Percentiles rank a stretch among this genome's conserved stretches.
Conservation (phyloP, 805 yeast species). For the Yarrowia osloensis region DNA sequence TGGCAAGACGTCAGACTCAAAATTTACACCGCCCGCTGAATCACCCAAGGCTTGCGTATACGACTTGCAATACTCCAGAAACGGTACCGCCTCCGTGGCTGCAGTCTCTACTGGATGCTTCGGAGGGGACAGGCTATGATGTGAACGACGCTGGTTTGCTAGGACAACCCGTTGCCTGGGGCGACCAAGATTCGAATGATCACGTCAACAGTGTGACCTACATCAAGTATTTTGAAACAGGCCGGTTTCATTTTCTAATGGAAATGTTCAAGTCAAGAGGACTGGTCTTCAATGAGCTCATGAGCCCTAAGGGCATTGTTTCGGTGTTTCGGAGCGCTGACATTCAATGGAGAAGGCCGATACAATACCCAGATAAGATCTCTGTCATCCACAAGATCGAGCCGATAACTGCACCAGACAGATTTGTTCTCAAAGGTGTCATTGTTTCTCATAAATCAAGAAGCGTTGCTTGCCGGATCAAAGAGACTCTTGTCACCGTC, state of each 20-base stretch:
- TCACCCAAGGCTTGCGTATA: too few relatives aligned
- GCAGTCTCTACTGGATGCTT: not conserved
- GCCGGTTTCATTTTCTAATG: slow-evolving; percentile 5
- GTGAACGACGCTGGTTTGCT: slow-evolving; percentile 2
- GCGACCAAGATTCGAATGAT: slow-evolving; percentile 6
- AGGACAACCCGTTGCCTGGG: slow-evolving; percentile 7
- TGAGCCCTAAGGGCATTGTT: slow-evolving; percentile 5
- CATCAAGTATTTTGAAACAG: slow-evolving; percentile 14
- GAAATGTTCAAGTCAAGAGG: not conserved
- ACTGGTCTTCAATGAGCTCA: not conserved
- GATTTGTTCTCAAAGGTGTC: not conserved
- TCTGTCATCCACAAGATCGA: slow-evolving; percentile 17
- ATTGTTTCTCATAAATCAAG: not conserved
- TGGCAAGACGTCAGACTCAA: too few relatives aligned
- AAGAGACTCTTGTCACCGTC: slow-evolving; percentile 5
- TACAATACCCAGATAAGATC: slow-evolving; percentile 1
- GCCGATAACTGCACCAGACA: not conserved
- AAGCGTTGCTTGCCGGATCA: slow-evolving; percentile 4
- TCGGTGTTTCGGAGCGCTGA: slow-evolving; percentile 14
- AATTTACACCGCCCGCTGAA: too few relatives aligned
- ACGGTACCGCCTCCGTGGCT: not conserved
- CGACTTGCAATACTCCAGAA: not conserved
- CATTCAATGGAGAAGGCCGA: slow-evolving; percentile 7
- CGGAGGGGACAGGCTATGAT: slow-evolving; percentile 1
- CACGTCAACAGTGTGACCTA: slow-evolving; percentile 10